phyloP scores from a whole-genome alignment of 441 rosid genomes.

The Metrosideros polymorpha region DNA sequence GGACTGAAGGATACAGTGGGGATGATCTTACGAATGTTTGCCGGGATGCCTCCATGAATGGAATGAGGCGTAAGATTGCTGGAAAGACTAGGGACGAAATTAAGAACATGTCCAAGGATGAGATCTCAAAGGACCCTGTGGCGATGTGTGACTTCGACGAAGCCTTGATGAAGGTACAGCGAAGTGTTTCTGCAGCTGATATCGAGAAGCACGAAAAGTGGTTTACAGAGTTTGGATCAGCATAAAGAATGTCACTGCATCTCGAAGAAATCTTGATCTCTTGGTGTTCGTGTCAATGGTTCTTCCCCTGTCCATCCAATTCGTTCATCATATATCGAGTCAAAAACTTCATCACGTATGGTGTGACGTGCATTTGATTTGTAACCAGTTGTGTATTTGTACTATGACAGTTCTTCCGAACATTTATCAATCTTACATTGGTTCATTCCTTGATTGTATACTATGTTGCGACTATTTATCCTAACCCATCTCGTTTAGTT shows the following conservation, averaged over 20 bases:
- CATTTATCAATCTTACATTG: background rate
- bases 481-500: background rate
- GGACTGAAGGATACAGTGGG: constrained; percentile 98
- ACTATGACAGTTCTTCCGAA: background rate
- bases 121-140: constrained; percentile 92
- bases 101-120: constrained; percentile 96
- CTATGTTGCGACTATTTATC: background rate
- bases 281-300: background rate
- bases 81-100: constrained; percentile 98
- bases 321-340: background rate
- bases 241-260: constrained; percentile 11
- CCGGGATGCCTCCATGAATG: constrained; percentile 94
- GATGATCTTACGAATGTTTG: constrained; percentile 98
- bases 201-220: constrained; percentile 98
- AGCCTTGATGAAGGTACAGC: constrained; percentile 85
- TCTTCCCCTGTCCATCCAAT: background rate
- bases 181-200: constrained; percentile 81
- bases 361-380: background rate
- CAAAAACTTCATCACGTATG: background rate
- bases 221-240: constrained; percentile 90
- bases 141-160: constrained; percentile 99
- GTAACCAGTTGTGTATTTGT: background rate
- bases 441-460: background rate
- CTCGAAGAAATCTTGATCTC: background rate
- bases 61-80: constrained; percentile 98